Evolutionary conservation across 257 asterid genomes (phyloP).

Genomic region (Scutellaria barbata): DNA sequence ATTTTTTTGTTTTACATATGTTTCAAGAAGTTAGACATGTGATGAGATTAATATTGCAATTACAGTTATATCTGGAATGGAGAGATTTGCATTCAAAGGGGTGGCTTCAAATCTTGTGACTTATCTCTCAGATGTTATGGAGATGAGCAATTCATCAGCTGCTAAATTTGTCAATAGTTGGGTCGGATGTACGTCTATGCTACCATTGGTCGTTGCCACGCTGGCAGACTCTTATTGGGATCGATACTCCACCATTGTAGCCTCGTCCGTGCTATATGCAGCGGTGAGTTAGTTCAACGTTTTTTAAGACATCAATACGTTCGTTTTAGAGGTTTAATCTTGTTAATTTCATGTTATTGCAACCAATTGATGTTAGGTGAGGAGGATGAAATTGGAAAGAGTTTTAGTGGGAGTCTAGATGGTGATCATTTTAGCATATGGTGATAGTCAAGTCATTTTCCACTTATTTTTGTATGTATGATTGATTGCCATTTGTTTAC

Average conservation of each 20-base stretch:
- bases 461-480: constrained; percentile 30
- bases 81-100: constrained; percentile 94
- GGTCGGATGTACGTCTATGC: constrained; percentile 85
- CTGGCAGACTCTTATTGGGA: constrained; percentile 85
- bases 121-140: constrained; percentile 71
- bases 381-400: not conserved
- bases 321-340: not conserved
- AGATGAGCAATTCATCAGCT: constrained; percentile 85
- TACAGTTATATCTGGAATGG: constrained; percentile 79
- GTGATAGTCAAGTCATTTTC: constrained; percentile 48
- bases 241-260: constrained; percentile 59
- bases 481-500: not conserved
- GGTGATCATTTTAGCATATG: constrained; percentile 1
- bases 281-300: constrained; percentile 49
- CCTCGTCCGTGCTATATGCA: constrained; percentile 62
- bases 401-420: constrained; percentile 43
- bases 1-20: not conserved
- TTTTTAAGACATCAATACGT: no score
- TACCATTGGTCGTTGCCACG: constrained; percentile 76
- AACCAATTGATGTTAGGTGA: not conserved
- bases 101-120: constrained; percentile 93
- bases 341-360: not conserved
- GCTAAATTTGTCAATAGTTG: constrained; percentile 83
- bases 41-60: not conserved
- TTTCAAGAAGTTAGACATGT: not conserved